Percentiles rank a stretch among this genome's conserved stretches.
phyloP scores from a whole-genome alignment of 148 eudicot genomes.

The Amaranthus palmeri region DNA sequence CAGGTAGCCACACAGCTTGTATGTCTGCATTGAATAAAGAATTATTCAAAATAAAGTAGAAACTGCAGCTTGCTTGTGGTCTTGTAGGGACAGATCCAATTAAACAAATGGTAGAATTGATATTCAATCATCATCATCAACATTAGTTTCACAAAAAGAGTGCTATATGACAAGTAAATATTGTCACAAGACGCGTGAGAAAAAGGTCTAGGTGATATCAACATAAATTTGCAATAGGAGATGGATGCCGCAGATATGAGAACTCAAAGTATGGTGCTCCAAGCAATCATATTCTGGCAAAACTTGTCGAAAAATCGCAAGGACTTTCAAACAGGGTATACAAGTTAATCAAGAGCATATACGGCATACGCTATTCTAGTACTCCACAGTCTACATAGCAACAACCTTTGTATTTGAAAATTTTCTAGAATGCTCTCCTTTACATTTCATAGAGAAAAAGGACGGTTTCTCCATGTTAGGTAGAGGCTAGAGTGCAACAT shows the following conservation, averaged over 20 bases:
- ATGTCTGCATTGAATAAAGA: too few species aligned
- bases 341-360: slow-evolving; percentile 1
- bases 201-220: background rate
- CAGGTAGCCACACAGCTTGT: background rate
- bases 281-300: background rate
- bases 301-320: background rate
- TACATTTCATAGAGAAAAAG: too few species aligned
- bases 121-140: background rate
- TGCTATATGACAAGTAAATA: background rate
- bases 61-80: too few species aligned
- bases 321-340: background rate
- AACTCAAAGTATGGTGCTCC: background rate
- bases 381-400: background rate
- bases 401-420: too few species aligned
- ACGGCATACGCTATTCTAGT: background rate
- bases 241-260: background rate
- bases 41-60: too few species aligned
- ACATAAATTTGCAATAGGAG: background rate
- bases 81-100: too few species aligned
- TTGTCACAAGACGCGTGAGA: background rate
- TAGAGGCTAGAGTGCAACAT: background rate
- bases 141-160: background rate
- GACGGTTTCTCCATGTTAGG: background rate
- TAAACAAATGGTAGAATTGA: too few species aligned
- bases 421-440: background rate